These are phyloP conservation scores for Botryotinia globosa DNA, from an alignment of 2,329 filamentous ascomycete genomes.

Conservation along the genomic window DNA sequence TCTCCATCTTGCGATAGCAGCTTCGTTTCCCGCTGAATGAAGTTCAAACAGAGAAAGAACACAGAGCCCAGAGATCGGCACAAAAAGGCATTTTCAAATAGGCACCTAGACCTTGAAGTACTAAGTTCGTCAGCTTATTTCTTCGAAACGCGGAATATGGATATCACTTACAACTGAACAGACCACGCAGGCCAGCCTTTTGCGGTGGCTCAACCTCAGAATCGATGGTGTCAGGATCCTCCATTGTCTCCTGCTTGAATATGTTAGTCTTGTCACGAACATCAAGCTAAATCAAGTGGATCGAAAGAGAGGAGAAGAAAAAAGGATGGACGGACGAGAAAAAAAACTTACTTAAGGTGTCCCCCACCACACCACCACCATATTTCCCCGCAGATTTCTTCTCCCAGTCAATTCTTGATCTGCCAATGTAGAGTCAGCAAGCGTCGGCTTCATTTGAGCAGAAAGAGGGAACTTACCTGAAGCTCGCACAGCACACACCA, in stretches of 20 bases:
- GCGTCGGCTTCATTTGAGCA: not conserved
- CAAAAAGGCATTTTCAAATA: not conserved
- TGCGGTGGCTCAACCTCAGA: not conserved
- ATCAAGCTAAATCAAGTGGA: not conserved
- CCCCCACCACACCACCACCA: not conserved
- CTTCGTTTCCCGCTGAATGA: not conserved
- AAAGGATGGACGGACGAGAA: not conserved
- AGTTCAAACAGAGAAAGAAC: not conserved
- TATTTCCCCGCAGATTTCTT: not conserved
- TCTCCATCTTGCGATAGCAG: not conserved
- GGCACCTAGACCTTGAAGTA: not conserved
- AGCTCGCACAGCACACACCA: not conserved
- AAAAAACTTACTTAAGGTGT: not conserved
- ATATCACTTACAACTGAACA: not conserved
- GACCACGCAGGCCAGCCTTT: not conserved
- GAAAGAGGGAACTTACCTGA: not conserved
- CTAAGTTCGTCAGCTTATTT: not conserved
- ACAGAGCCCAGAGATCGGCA: not conserved
- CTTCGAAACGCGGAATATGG: too few relatives aligned
- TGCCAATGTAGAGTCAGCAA: not conserved
- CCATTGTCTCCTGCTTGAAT: not conserved
- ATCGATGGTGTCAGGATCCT: not conserved
- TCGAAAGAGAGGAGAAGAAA: not conserved
- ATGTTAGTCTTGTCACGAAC: not conserved
- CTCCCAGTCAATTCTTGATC: too few relatives aligned